phyloP scores from a whole-genome alignment of 768 basidiomycete species.

The Hygrocybe coccinea region DNA sequence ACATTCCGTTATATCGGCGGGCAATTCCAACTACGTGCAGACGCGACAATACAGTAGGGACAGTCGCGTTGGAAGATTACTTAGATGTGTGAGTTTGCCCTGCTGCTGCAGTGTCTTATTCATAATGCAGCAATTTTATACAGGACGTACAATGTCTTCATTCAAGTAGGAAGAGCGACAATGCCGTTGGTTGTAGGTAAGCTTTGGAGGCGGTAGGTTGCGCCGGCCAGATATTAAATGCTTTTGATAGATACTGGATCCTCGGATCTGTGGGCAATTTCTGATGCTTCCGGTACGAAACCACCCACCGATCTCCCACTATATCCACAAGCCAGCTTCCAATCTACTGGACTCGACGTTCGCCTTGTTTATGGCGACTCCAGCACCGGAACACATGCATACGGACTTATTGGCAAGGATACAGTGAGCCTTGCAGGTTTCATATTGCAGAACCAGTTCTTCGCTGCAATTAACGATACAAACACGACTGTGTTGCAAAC shows the following conservation, averaged over 20 bases:
- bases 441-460: conserved; percentile 45
- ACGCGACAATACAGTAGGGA: background rate
- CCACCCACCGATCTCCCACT: conserved; percentile 37
- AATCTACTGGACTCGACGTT: conserved; percentile 42
- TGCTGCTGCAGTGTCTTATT: no score
- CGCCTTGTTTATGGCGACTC: conserved; percentile 68
- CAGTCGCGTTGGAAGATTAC: conserved; percentile 6
- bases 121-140: background rate
- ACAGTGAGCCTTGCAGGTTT: conserved; percentile 51
- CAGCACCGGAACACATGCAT: conserved; percentile 60
- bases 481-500: conserved; percentile 57
- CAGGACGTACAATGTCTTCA: conserved; percentile 61
- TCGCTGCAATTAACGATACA: conserved; percentile 65
- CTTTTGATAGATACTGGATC: conserved; percentile 61
- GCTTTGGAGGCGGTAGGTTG: conserved; percentile 8
- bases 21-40: background rate
- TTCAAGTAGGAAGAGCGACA: conserved; percentile 49
- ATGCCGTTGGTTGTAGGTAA: conserved; percentile 60
- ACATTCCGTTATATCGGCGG: background rate
- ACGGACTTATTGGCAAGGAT: conserved; percentile 60
- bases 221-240: background rate
- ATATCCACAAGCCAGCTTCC: conserved; percentile 50
- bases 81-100: conserved; percentile 6
- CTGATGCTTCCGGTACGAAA: conserved; percentile 48
- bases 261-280: conserved; percentile 71